Evolutionary conservation across 768 basidiomycete genomes (phyloP).

Genomic region (Gautieria morchelliformis): DNA sequence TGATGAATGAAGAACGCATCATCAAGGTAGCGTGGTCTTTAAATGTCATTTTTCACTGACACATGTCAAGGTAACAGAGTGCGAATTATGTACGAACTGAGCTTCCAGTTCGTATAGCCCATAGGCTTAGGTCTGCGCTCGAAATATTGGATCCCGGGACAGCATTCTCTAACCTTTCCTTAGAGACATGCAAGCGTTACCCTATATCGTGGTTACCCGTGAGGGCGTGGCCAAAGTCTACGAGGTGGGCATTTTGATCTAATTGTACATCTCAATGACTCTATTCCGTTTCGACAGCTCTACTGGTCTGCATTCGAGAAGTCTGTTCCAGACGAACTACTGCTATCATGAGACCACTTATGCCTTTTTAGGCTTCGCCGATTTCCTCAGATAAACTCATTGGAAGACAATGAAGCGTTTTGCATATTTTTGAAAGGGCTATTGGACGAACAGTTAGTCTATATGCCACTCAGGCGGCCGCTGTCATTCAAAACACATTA

Average conservation of each 20-base stretch:
- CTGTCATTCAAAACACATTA: neutral
- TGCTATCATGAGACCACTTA: neutral
- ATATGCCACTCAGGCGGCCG: slow-evolving; percentile 1
- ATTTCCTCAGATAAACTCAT: slow-evolving; percentile 60
- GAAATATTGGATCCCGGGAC: neutral
- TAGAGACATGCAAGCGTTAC: slow-evolving; percentile 74
- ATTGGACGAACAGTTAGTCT: slow-evolving; percentile 65
- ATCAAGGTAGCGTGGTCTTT: slow-evolving; percentile 44
- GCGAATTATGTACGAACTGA: slow-evolving; percentile 89
- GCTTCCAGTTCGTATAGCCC: slow-evolving; percentile 38
- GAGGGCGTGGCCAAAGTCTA: slow-evolving; percentile 78
- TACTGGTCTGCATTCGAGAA: slow-evolving; percentile 86
- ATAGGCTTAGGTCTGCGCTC: neutral
- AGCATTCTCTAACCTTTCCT: neutral
- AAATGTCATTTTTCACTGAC: neutral
- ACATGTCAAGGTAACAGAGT: slow-evolving; percentile 36
- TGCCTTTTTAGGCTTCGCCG: slow-evolving; percentile 46
- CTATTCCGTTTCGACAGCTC: slow-evolving; percentile 34
- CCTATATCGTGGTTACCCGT: slow-evolving; percentile 80
- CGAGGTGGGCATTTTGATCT: slow-evolving; percentile 41
- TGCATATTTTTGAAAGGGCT: slow-evolving; percentile 59
- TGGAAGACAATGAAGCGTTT: slow-evolving; percentile 71
- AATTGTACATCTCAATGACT: neutral
- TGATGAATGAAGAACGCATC: slow-evolving; percentile 68
- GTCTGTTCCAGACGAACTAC: slow-evolving; percentile 26